Base-by-base conservation (phyloP, 192 early-diverging fungal species). In the Coemansia umbellata region DNA sequence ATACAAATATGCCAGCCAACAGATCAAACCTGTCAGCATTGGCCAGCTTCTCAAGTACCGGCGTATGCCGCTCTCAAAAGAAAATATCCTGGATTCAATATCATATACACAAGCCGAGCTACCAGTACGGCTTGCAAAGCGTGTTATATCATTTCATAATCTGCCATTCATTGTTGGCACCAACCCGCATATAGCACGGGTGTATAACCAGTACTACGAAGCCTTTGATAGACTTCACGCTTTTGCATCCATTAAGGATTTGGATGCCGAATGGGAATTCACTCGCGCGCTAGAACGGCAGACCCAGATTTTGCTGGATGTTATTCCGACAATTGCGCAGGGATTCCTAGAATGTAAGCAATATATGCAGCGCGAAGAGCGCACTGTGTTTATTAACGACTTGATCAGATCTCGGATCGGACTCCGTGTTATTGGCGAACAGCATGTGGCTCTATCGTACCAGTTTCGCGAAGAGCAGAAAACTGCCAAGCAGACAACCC, bases 91-190 rank as follows among this genome's bases (percentile, higher is more conserved):
- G 15, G 81, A 84, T 27, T 85, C 81, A 21, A 80, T 78, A 31
- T 64, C 66, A 9, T 91, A 85, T 74, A 81, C 84, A 8, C 82
- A 83, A 35, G 80, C 77, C 1, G 93, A 96, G 70, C 78, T 98
- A 18, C 94, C 94, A 0, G 90, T 91, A 47, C 84, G 95, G 6
- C 73, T 98, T 54, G 94, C 93, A 22, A 73, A 88, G 53, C 86
- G 93, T 4, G 91, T 94, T 8, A 69, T 80, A 4, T 90, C 87
- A 5, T 85, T 96, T 42, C 90, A 96, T 68, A 87, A 82, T 37
- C 78, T 95, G 28, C 94, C 93, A 0, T 96, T 93, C 63, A 98
- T 98, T 42, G 93, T 98, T 28, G 95, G 92, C 49, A 91, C 91
- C 39, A 98, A 98, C 67, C 95, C 95, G 2, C 82, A 91, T 58